These are phyloP conservation scores for Phytopythium cucurbitacearum DNA, from an alignment of 352 stramenopile species.

Conservation along the genomic window DNA sequence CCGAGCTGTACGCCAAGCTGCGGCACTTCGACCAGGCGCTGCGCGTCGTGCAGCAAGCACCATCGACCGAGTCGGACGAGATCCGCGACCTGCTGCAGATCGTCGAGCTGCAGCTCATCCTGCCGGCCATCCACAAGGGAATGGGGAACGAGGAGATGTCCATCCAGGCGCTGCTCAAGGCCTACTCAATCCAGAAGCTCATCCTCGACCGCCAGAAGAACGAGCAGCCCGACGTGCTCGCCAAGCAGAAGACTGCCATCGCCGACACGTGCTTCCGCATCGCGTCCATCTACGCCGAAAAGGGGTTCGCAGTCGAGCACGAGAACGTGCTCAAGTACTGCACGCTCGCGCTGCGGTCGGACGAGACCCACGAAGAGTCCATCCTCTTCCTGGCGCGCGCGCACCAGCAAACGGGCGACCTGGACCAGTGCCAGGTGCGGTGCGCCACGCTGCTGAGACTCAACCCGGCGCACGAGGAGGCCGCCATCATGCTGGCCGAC, in stretches of 20 bases:
- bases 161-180: conserved; percentile 78
- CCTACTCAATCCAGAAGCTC: conserved; percentile 81
- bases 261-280: conserved; percentile 85
- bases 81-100: conserved; percentile 63
- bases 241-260: conserved; percentile 63
- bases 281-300: conserved; percentile 57
- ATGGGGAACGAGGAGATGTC: conserved; percentile 61
- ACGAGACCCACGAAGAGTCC: conserved; percentile 79
- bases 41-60: conserved; percentile 71
- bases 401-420: conserved; percentile 63
- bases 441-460: conserved; percentile 80
- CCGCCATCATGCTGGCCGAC: conserved; percentile 89
- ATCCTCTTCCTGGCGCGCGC: conserved; percentile 81
- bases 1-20: conserved; percentile 87
- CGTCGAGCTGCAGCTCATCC: conserved; percentile 69
- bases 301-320: conserved; percentile 12
- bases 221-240: conserved; percentile 76
- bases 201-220: conserved; percentile 80
- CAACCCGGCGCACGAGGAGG: conserved; percentile 81
- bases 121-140: conserved; percentile 77
- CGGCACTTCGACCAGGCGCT: conserved; percentile 81
- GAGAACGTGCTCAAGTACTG: conserved; percentile 83
- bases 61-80: conserved; percentile 61
- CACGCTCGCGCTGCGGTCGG: conserved; percentile 64
- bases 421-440: conserved; percentile 84